Base-by-base conservation (phyloP, 345 rosid genomes). In the Leavenworthia alabamica region DNA sequence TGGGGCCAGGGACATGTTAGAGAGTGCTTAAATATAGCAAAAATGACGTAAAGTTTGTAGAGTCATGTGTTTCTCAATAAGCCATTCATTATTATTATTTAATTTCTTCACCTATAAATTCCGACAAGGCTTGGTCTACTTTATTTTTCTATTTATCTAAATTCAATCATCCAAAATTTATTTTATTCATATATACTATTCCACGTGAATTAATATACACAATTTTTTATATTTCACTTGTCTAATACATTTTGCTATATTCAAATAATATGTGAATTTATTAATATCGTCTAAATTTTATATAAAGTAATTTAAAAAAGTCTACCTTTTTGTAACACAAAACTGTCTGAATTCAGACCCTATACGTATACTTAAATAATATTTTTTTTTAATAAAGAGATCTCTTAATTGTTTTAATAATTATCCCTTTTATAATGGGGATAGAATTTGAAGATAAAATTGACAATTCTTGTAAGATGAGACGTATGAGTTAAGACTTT, bases 41-140 rank as follows among this genome's bases (percentile, higher is more conserved):
- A 62, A 70, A 56, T 37, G 74, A 70, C 74, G 32, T 70, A 28
- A 55, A 37, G 58, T 62, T 70, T 70, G 74, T 70, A 24, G 63
- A 36, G 68, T 70, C 74, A 70, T 70, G 74, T 70, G 74, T 70
- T 62, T 54, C 58, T 57, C 58, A 55, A 14, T 62, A 46, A 62
- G 45, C 68, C 64, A 46, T 55, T 70, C 63, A 61, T 46, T 70
- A 62, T 36, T 47, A 14, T 31, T 5, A 46, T 36, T 70, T 32
- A 32, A 24, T 51, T 43, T 68, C 47, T 60, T 52, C 57, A 62
- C 26, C 74, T 61, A 45, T 16, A 45, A 43, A 13, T 32, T 45
- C 68, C 56, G 74, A 70, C 68, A 54, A 37, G 9, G 37, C 36
- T 29, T 56, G 68, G 51, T 53, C 62, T 61, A 61, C 67, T 53